phyloP scores from a whole-genome alignment of 108 stramenopile genomes.

The Cyclotella sp. region DNA sequence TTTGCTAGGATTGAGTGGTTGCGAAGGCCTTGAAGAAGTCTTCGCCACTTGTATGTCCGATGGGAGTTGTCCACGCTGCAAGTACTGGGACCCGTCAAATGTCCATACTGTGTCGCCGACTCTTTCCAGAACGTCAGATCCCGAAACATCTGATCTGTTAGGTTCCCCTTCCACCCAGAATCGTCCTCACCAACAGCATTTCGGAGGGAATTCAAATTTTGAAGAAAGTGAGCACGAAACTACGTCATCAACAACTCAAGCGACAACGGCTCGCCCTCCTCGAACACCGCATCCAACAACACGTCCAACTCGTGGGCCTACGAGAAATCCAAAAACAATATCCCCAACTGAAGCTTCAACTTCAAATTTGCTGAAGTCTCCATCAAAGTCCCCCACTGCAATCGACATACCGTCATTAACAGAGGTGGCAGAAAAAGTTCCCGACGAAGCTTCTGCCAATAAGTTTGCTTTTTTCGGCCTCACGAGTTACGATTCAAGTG shows the following conservation, averaged over 20 bases:
- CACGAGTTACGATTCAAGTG: not conserved
- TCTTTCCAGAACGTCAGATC: not conserved
- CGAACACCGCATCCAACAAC: not conserved
- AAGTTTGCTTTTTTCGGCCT: not conserved
- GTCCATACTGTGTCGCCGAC: constrained; percentile 6
- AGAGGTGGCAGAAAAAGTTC: not conserved
- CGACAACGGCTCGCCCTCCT: constrained; percentile 5
- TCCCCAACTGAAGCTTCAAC: not conserved
- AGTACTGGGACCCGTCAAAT: constrained; percentile 8
- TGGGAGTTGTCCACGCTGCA: constrained; percentile 32
- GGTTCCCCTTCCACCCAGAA: not conserved
- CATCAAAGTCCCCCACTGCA: not conserved
- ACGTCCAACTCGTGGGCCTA: constrained; percentile 1
- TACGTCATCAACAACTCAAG: not conserved
- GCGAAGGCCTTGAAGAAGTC: constrained; percentile 24
- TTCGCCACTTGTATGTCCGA: constrained; percentile 20
- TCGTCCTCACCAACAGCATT: not conserved
- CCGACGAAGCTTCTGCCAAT: not conserved
- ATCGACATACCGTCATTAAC: not conserved
- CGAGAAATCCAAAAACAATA: not conserved
- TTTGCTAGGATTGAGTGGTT: constrained; percentile 32
- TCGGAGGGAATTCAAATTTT: not conserved
- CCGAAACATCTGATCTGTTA: not conserved
- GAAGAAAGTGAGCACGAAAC: no score
- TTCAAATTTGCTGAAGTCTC: not conserved